Percentiles rank a stretch among this genome's conserved stretches.
These are phyloP conservation scores for Stropharia rugosoannulata DNA, from an alignment of 768 basidiomycete genomes.

Conservation along the genomic window DNA sequence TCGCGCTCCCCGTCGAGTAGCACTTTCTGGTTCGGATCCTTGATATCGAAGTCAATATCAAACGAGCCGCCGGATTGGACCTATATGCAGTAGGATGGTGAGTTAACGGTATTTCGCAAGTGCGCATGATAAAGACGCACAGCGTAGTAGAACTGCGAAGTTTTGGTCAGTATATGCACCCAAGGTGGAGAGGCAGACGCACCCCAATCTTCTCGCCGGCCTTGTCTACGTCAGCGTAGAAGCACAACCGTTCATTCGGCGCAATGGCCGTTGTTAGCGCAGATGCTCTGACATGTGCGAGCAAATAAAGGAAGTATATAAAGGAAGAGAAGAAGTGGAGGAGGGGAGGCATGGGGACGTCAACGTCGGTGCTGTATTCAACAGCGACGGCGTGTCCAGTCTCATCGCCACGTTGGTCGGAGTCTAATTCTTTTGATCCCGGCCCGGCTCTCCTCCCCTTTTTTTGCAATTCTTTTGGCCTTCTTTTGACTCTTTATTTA, in stretches of 20 bases:
- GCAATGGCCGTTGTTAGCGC: conserved; percentile 79
- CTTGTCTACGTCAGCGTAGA: conserved; percentile 97
- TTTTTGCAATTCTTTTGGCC: too few relatives aligned
- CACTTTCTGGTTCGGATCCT: conserved; percentile 86
- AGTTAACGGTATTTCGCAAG: neutral
- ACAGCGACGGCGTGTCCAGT: conserved; percentile 1
- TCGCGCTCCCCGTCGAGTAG: conserved; percentile 87
- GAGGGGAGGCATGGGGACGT: conserved; percentile 25
- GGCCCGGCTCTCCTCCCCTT: neutral
- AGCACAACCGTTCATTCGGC: conserved; percentile 84
- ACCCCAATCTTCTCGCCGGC: conserved; percentile 89
- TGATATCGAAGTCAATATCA: conserved; percentile 92
- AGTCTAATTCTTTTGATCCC: conserved; percentile 4
- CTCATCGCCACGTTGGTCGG: conserved; percentile 19
- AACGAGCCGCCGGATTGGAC: conserved; percentile 98
- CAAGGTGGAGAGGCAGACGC: conserved; percentile 28
- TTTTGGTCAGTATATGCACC: neutral
- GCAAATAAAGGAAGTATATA: conserved; percentile 35
- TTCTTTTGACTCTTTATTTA: too few relatives aligned
- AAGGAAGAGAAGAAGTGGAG: conserved; percentile 29
- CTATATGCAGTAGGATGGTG: conserved; percentile 30
- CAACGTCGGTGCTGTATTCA: conserved; percentile 13
- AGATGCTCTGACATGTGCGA: conserved; percentile 42
- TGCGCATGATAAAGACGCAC: conserved; percentile 41
- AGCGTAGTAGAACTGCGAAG: conserved; percentile 91